Percentiles rank a stretch among this genome's conserved stretches.
Conservation (phyloP, 306 rosid species). For the Leucaena leucocephala region DNA sequence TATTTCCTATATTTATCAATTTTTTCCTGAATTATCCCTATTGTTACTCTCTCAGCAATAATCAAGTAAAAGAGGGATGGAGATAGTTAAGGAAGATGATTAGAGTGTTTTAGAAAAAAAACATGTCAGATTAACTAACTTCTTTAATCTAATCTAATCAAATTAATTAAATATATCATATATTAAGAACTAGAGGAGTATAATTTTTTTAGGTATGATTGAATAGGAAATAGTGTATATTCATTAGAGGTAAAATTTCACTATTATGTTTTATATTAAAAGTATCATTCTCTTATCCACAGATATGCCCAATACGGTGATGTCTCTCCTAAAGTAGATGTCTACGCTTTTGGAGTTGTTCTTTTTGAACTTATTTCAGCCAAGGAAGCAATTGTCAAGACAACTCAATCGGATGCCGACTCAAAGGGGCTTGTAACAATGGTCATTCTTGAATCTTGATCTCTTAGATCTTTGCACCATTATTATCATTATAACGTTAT, state of each 20-base stretch:
- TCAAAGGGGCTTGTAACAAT: constrained; percentile 81
- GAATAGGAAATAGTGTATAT: not conserved
- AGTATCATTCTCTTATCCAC: constrained; percentile 33
- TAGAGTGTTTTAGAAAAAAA: no score
- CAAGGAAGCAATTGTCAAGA: constrained; percentile 77
- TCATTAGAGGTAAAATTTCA: constrained; percentile 20
- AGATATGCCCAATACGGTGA: constrained; percentile 97
- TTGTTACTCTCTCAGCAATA: no score
- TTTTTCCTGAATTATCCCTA: no score
- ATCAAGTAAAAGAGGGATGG: no score
- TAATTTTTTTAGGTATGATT: not conserved
- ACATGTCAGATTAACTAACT: no score
- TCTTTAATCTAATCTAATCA: no score
- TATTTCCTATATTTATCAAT: no score
- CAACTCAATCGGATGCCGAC: constrained; percentile 50
- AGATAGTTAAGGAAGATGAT: no score
- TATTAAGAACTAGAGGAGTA: no score
- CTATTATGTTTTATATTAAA: constrained; percentile 10
- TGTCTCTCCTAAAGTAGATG: constrained; percentile 92
- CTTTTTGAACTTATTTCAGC: constrained; percentile 93
- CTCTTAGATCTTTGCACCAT: constrained; percentile 1
- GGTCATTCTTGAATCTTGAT: constrained; percentile 48
- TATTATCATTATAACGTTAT: constrained; percentile 11
- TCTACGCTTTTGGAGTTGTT: constrained; percentile 94
- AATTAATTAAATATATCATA: no score